Conservation (phyloP, 2,329 filamentous ascomycete genomes). For the Botrytis byssoidea region DNA sequence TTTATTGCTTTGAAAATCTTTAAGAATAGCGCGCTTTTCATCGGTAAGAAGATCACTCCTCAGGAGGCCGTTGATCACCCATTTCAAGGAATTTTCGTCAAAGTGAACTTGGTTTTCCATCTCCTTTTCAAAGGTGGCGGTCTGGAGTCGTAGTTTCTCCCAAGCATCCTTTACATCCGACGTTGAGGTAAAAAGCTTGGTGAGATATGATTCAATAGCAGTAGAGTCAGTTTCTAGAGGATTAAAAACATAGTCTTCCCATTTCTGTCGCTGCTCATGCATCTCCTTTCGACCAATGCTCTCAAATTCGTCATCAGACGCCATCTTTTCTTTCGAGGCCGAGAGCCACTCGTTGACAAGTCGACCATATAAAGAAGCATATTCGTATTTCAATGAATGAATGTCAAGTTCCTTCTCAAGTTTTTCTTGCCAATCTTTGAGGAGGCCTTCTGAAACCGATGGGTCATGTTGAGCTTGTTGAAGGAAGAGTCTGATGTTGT, state of each 20-base stretch:
- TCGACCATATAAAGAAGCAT: slow-evolving; percentile 54
- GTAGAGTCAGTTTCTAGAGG: slow-evolving; percentile 45
- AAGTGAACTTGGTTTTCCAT: slow-evolving; percentile 39
- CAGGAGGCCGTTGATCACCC: slow-evolving; percentile 49
- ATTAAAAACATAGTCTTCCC: slow-evolving; percentile 55
- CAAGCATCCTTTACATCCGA: slow-evolving; percentile 44
- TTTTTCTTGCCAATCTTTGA: slow-evolving; percentile 47
- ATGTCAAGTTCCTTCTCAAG: slow-evolving; percentile 48
- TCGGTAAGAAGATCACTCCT: slow-evolving; percentile 51
- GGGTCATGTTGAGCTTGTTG: slow-evolving; percentile 52
- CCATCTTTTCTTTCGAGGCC: slow-evolving; percentile 39
- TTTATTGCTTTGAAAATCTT: slow-evolving; percentile 49
- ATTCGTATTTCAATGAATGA: slow-evolving; percentile 51
- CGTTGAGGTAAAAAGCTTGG: slow-evolving; percentile 47
- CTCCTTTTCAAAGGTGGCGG: slow-evolving; percentile 40
- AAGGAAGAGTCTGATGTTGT: slow-evolving; percentile 50
- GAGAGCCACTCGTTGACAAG: slow-evolving; percentile 55
- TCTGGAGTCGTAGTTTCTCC: slow-evolving; percentile 41
- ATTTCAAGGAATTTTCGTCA: slow-evolving; percentile 42
- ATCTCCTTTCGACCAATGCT: slow-evolving; percentile 52
- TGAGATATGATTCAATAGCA: slow-evolving; percentile 50
- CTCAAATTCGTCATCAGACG: slow-evolving; percentile 42
- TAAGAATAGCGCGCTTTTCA: slow-evolving; percentile 49
- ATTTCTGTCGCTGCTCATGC: slow-evolving; percentile 51
- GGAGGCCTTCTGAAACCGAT: slow-evolving; percentile 47